Evolutionary conservation across 2,329 filamentous ascomycete species (phyloP).

Genomic region (Colletotrichum plurivorum): DNA sequence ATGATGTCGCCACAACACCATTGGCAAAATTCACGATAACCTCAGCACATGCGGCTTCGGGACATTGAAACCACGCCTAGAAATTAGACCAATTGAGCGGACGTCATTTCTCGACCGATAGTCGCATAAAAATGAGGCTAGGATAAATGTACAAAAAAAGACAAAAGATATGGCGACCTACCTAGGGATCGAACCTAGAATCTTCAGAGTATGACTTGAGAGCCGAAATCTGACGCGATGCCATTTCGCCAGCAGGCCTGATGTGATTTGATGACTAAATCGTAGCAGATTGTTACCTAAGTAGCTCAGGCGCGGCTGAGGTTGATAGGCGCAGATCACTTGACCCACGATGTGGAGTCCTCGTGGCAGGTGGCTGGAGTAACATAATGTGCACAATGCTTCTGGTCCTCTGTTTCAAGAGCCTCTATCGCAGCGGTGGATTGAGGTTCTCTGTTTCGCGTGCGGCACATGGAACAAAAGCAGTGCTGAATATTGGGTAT

Average conservation of each 20-base stretch:
- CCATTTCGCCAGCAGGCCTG: conserved; percentile 41
- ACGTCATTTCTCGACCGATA: neutral
- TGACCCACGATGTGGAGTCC: conserved; percentile 24
- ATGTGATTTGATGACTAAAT: neutral
- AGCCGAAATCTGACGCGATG: conserved; percentile 42
- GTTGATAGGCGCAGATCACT: neutral
- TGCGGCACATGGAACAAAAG: neutral
- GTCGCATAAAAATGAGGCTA: neutral
- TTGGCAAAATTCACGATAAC: too few relatives aligned
- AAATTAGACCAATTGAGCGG: too few relatives aligned
- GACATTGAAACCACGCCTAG: too few relatives aligned
- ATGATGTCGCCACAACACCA: too few relatives aligned
- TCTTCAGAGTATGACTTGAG: conserved; percentile 39
- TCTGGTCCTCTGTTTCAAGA: too few relatives aligned
- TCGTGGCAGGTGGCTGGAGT: too few relatives aligned
- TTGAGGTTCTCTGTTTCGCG: too few relatives aligned
- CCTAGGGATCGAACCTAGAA: conserved; percentile 41
- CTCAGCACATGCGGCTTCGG: too few relatives aligned
- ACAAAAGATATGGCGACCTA: conserved; percentile 26
- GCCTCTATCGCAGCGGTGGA: too few relatives aligned
- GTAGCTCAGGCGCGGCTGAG: neutral
- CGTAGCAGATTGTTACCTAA: fast-evolving
- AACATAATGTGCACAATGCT: too few relatives aligned
- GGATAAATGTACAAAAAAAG: neutral
- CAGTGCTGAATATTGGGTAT: neutral